Conservation (phyloP, 2,329 filamentous ascomycete species). For the Penicillium sp. region DNA sequence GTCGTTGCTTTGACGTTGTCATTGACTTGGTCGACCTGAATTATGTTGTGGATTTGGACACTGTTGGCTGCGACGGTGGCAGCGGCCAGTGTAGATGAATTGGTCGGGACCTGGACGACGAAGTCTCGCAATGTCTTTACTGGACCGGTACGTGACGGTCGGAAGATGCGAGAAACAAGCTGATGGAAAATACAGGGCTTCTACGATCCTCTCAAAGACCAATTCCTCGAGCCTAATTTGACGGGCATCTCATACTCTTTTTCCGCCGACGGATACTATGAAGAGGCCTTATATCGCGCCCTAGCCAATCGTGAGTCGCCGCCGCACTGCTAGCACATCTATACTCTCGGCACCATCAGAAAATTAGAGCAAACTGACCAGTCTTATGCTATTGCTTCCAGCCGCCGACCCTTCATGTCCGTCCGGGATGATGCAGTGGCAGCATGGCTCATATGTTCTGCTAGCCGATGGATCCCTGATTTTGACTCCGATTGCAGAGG, state of each 20-base stretch:
- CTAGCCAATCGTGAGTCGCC: constrained; percentile 66
- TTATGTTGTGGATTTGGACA: constrained; percentile 39
- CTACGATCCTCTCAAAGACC: constrained; percentile 69
- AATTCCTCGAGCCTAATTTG: constrained; percentile 66
- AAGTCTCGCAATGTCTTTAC: constrained; percentile 72
- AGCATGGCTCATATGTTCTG: constrained; percentile 67
- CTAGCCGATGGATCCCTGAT: constrained; percentile 61
- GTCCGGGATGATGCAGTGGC: constrained; percentile 70
- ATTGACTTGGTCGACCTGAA: constrained; percentile 7
- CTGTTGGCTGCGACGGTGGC: constrained; percentile 46
- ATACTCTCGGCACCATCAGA: neutral
- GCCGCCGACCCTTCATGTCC: constrained; percentile 65
- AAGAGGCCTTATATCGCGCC: constrained; percentile 71
- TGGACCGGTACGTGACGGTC: constrained; percentile 59
- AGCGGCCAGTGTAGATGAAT: constrained; percentile 50
- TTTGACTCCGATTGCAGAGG: constrained; percentile 64
- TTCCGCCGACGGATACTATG: constrained; percentile 67
- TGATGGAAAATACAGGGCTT: constrained; percentile 58
- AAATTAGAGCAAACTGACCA: neutral
- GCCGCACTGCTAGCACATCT: neutral
- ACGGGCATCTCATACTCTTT: constrained; percentile 77
- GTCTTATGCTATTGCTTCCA: constrained; percentile 34
- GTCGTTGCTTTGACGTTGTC: neutral
- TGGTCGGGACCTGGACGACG: constrained; percentile 73
- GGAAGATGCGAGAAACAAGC: constrained; percentile 2